Percentiles rank a stretch among this genome's conserved stretches.
These are phyloP conservation scores for Pseudopyricularia cyperi DNA, from an alignment of 2,329 filamentous ascomycete species.

Conservation along the genomic window DNA sequence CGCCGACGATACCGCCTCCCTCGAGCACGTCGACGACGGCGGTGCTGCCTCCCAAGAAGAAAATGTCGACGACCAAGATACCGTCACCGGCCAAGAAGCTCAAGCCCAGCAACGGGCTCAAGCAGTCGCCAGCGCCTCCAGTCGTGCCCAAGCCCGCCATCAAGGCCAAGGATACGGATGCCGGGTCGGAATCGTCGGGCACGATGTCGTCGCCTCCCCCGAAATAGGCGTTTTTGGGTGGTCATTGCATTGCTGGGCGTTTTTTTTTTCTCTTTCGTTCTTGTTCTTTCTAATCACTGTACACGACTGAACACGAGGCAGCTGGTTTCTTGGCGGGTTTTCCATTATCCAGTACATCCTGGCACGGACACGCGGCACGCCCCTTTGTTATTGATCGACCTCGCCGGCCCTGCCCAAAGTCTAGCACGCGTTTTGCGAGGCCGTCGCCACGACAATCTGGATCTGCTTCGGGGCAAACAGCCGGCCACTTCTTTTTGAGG, in stretches of 20 bases:
- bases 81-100: constrained; percentile 31
- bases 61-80: constrained; percentile 19
- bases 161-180: constrained; percentile 25
- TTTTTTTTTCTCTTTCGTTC: neutral
- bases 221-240: neutral
- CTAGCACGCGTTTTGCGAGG: no score
- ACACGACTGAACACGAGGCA: neutral
- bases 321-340: neutral
- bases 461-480: neutral
- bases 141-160: constrained; percentile 33
- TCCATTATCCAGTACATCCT: no score
- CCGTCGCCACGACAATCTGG: no score
- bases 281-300: neutral
- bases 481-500: neutral
- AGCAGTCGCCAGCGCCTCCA: constrained; percentile 31
- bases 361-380: no score
- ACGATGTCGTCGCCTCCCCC: constrained; percentile 39
- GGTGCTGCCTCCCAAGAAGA: constrained; percentile 28
- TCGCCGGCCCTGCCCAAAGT: neutral
- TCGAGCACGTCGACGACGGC: constrained; percentile 16
- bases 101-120: constrained; percentile 19
- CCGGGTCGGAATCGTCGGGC: constrained; percentile 42
- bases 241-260: neutral
- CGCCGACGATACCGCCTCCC: constrained; percentile 8
- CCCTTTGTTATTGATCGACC: no score